These are phyloP conservation scores for Pontederia crassipes DNA, from an alignment of 176 grass and related monocot species.

Conservation along the genomic window DNA sequence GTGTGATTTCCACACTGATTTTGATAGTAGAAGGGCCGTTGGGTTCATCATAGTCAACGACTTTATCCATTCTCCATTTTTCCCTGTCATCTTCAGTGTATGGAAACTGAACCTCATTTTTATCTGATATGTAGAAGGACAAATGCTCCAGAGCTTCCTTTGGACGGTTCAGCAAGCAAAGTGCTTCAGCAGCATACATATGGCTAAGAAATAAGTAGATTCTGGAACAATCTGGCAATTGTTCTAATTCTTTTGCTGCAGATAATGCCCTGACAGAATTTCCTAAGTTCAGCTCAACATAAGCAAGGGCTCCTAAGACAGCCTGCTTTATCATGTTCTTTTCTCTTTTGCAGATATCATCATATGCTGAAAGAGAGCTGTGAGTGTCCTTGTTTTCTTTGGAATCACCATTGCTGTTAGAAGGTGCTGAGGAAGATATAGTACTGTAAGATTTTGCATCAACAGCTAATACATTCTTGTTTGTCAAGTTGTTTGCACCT, in stretches of 20 bases:
- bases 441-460: slow-evolving; percentile 37
- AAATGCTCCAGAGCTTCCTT: slow-evolving; percentile 65
- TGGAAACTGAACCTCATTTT: slow-evolving; percentile 45
- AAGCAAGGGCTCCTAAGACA: slow-evolving; percentile 57
- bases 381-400: slow-evolving; percentile 34
- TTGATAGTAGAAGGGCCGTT: slow-evolving; percentile 29
- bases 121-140: slow-evolving; percentile 55
- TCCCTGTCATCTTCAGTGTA: slow-evolving; percentile 55
- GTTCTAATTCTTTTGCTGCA: slow-evolving; percentile 40
- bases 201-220: slow-evolving; percentile 54
- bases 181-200: slow-evolving; percentile 81
- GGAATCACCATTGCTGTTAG: slow-evolving; percentile 47
- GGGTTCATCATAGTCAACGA: slow-evolving; percentile 51
- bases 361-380: slow-evolving; percentile 51
- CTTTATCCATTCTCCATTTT: slow-evolving; percentile 51
- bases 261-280: slow-evolving; percentile 69
- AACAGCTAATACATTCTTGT: slow-evolving; percentile 27
- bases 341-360: slow-evolving; percentile 59
- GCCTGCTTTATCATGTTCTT: slow-evolving; percentile 57
- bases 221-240: slow-evolving; percentile 57
- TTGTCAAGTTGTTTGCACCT: slow-evolving; percentile 27
- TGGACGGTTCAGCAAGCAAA: slow-evolving; percentile 51
- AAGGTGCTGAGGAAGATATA: slow-evolving; percentile 4
- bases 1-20: slow-evolving; percentile 29
- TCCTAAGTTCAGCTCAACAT: slow-evolving; percentile 65